Evolutionary conservation across 306 rosid genomes (phyloP).

Genomic region (Bauhinia variegata): DNA sequence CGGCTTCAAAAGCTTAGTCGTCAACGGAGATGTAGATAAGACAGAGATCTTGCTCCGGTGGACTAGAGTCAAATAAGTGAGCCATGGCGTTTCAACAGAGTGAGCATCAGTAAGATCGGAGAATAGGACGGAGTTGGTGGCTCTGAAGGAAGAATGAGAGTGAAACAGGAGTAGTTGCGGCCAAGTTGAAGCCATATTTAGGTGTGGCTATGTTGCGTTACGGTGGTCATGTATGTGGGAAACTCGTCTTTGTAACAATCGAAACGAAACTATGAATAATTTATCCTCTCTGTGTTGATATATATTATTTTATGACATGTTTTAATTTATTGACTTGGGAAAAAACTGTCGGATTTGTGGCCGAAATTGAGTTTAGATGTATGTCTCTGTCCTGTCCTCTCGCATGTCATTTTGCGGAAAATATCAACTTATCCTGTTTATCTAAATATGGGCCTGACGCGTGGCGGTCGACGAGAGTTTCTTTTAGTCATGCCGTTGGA

Average conservation of each 20-base stretch:
- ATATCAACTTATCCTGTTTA: not conserved
- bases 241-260: conserved; percentile 38
- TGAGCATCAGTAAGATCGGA: conserved; percentile 44
- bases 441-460: not conserved
- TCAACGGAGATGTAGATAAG: conserved; percentile 31
- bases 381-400: not conserved
- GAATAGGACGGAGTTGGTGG: conserved; percentile 47
- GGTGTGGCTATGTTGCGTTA: conserved; percentile 28
- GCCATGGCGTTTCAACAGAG: conserved; percentile 37
- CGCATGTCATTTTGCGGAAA: not conserved
- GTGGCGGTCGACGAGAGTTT: not conserved
- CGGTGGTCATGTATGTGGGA: conserved; percentile 50
- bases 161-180: conserved; percentile 55
- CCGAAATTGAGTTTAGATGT: conserved; percentile 3
- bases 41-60: conserved; percentile 38
- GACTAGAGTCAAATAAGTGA: conserved; percentile 33
- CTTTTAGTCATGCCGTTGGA: not conserved
- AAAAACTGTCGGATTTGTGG: conserved; percentile 6
- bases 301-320: not conserved
- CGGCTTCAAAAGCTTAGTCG: conserved; percentile 23
- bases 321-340: too few species aligned
- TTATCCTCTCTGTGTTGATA: conserved; percentile 17
- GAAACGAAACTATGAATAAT: conserved; percentile 13
- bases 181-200: conserved; percentile 62
- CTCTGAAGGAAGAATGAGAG: conserved; percentile 42